Evolutionary conservation across 2,329 filamentous ascomycete species (phyloP), one percentile per base, ranked within the genome.

Genomic region (Fusarium euwallaceae): DNA sequence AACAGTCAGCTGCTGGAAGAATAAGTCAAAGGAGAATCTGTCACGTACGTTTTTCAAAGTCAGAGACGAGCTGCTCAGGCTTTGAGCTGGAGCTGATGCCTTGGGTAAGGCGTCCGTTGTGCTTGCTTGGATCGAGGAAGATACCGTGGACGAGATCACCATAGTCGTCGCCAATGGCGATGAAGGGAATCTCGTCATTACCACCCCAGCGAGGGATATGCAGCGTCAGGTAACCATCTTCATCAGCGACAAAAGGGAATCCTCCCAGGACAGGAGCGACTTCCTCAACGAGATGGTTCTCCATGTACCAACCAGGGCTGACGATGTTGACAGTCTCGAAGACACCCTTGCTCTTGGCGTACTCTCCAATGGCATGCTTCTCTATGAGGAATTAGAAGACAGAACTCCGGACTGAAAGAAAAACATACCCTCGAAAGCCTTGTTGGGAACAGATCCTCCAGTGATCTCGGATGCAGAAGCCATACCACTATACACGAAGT

Each of bases 101-200:
- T 16, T 86, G 84, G 0, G 86, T 71, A 1, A 84, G 73, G 5
- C 71, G 74, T 2, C 82, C 80, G 68, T 82, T 81, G 77, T 82
- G 84, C 43, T 79, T 79, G 53, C 78, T 77, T 0, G 85, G 84
- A 14, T 82, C 78, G 9, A 87, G 78, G 20, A 87, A 83, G 4
- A 86, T 78, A 4, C 84, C 85, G 32, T 87, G 85, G 12, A 87
- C 82, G 20, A 87, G 79, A 62, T 87, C 86, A 5, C 85, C 86
- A 65, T 81, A 87, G 73, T 87, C 85, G 37, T 84, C 80, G 0
- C 68, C 71, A 4, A 86, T 82, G 29, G 80, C 78, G 27, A 87
- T 80, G 70, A 82, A 85, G 0, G 83, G 84, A 0, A 85, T 76
- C 59, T 79, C 67, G 3, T 78, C 74, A 14, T 70, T 80, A 1